Conservation (phyloP, 2,329 filamentous ascomycete species). For the Penicillium sp. region DNA sequence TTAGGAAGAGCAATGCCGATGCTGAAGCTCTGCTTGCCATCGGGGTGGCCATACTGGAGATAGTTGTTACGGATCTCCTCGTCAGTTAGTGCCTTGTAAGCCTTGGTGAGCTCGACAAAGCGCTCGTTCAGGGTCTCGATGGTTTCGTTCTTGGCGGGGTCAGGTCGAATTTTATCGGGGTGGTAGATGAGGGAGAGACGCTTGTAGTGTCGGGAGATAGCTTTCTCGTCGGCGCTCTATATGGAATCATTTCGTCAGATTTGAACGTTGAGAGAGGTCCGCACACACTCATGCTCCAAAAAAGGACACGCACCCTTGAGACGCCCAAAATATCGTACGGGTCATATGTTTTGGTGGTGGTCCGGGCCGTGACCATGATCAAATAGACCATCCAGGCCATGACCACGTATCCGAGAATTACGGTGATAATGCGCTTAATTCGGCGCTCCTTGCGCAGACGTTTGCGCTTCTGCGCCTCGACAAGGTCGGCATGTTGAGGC, state of each 20-base stretch:
- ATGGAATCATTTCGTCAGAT: neutral
- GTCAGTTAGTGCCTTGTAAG: constrained; percentile 95
- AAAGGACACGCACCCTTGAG: constrained; percentile 61
- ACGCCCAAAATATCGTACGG: constrained; percentile 93
- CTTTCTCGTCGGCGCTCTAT: constrained; percentile 77
- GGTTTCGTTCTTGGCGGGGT: constrained; percentile 85
- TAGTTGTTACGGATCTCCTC: constrained; percentile 98
- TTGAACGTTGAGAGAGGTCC: neutral
- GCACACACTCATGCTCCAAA: neutral
- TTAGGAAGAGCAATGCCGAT: constrained; percentile 95
- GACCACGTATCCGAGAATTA: constrained; percentile 72
- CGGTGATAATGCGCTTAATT: constrained; percentile 77
- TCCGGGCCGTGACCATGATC: constrained; percentile 73
- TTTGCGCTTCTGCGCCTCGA: constrained; percentile 76
- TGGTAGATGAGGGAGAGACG: constrained; percentile 81
- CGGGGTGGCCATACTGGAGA: constrained; percentile 90
- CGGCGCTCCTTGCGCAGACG: constrained; percentile 88
- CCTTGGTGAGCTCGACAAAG: constrained; percentile 95
- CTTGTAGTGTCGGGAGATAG: constrained; percentile 90
- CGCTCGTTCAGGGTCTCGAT: constrained; percentile 76
- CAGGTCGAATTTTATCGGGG: constrained; percentile 86
- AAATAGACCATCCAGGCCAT: constrained; percentile 93
- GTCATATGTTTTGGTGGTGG: constrained; percentile 81
- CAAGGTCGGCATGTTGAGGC: constrained; percentile 77
- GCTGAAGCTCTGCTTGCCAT: constrained; percentile 97